Evolutionary conservation across 441 rosid species (phyloP), one percentile per base, ranked within the genome.

Genomic region (Melastoma candidum): DNA sequence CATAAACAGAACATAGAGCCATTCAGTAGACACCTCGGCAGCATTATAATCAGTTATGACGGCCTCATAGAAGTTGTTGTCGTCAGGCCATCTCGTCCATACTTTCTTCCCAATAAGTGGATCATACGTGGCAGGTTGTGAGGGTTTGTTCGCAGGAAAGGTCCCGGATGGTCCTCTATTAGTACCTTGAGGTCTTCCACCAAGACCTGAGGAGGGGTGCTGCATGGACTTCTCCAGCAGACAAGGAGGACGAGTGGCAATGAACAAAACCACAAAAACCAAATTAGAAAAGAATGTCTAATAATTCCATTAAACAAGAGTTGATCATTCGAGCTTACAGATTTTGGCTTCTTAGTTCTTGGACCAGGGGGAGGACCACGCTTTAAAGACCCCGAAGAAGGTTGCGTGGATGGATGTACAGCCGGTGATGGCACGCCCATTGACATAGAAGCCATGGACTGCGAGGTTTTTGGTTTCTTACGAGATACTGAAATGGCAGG

Each of bases 401-500:
- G 56, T 45, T 52, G 56, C 39, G 14, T 43, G 56, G 56, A 26
- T 27, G 27, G 45, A 14, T 52, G 46, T 43, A 45, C n/a, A 32
- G 56, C 12, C 26, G 56, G 44, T 41, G 56, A 39, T 32, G 43
- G 46, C 25, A 12, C 43, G 43, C 39, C 39, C 45, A 26, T 36
- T 43, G 56, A 43, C 56, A 43, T 70, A 12, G 97, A 90, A 39
- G 56, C 56, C 39, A 52, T 22, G 27, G 56, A 45, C 56, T 52
- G 56, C 39, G 46, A 52, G 10, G 56, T 32, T 32, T 26, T 45
- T 39, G 56, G 43, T 52, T 83, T 90, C 80, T 87, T 90, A 46
- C 82, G 90, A 67, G 97, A 94, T 64, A 83, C 99, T 63, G 99
- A 90, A 53, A 87, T 77, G 26, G 93, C 70, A 29, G 99, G 96